Conservation (phyloP, 805 yeast species). For the Scheffersomyces stipitis region DNA sequence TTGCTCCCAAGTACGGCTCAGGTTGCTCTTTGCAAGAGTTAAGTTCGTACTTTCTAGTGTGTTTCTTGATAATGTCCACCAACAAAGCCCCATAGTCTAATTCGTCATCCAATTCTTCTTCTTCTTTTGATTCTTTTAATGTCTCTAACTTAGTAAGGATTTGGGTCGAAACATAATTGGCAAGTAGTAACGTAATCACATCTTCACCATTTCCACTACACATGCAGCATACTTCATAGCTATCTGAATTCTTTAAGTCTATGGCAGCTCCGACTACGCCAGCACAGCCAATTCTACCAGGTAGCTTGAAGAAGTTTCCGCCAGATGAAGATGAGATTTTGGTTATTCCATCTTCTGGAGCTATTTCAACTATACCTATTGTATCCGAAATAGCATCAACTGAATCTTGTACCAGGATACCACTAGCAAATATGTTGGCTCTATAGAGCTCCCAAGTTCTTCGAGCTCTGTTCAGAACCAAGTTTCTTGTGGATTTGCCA, state of each 20-base stretch:
- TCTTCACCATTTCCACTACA: slow-evolving; percentile 63
- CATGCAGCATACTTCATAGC: slow-evolving; percentile 27
- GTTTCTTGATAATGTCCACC: slow-evolving; percentile 12
- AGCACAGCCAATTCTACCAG: slow-evolving; percentile 56
- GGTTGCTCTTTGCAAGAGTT: slow-evolving; percentile 13
- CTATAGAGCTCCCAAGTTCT: slow-evolving; percentile 6
- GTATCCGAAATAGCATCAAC: slow-evolving; percentile 42
- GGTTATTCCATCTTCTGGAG: slow-evolving; percentile 7
- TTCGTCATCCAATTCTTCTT: slow-evolving; percentile 8
- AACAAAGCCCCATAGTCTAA: slow-evolving; percentile 20
- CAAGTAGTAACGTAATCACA: slow-evolving; percentile 44
- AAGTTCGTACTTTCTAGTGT: slow-evolving; percentile 8
- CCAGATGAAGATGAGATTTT: slow-evolving; percentile 49
- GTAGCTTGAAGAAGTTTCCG: slow-evolving; percentile 49
- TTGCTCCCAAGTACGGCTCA: slow-evolving; percentile 32
- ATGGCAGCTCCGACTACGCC: slow-evolving; percentile 49
- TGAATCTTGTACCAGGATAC: background rate
- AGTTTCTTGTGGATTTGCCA: background rate
- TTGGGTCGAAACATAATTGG: slow-evolving; percentile 23
- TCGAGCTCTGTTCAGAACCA: slow-evolving; percentile 11
- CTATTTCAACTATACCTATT: slow-evolving; percentile 38
- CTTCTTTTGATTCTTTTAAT: too few species aligned
- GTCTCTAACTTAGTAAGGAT: slow-evolving; percentile 6
- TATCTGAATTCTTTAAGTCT: slow-evolving; percentile 19
- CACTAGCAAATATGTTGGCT: background rate